These are phyloP conservation scores for Coemansia sp. DNA, from an alignment of 192 early-diverging fungal species.

Conservation along the genomic window DNA sequence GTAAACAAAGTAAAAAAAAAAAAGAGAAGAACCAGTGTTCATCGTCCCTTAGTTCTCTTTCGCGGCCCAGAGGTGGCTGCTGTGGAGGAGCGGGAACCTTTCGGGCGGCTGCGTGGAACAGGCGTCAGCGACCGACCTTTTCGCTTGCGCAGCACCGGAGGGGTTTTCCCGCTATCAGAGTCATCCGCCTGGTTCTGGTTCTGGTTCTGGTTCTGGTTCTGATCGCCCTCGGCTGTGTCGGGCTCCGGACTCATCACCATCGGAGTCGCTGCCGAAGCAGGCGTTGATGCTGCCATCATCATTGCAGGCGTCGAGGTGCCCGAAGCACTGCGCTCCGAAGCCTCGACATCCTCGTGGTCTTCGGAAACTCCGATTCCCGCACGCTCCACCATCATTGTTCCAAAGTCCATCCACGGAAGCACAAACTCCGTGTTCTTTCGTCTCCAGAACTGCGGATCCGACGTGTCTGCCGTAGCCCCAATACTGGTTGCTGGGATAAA, in stretches of 20 bases:
- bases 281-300: neutral
- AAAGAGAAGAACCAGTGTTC: neutral
- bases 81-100: slow-evolving; percentile 28
- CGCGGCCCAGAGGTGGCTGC: neutral
- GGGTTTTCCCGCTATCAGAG: slow-evolving; percentile 24
- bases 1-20: neutral
- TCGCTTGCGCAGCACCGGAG: slow-evolving; percentile 27
- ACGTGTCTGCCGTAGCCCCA: slow-evolving; percentile 22
- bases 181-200: slow-evolving; percentile 2
- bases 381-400: slow-evolving; percentile 47
- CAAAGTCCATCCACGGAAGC: slow-evolving; percentile 51
- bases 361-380: slow-evolving; percentile 34
- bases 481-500: slow-evolving; percentile 19
- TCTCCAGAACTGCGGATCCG: slow-evolving; percentile 52
- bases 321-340: neutral
- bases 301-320: neutral
- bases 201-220: slow-evolving; percentile 18
- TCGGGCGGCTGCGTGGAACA: slow-evolving; percentile 38
- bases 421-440: slow-evolving; percentile 34
- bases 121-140: slow-evolving; percentile 44
- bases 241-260: slow-evolving; percentile 16
- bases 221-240: slow-evolving; percentile 13
- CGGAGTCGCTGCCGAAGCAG: slow-evolving; percentile 7
- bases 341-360: slow-evolving; percentile 15
- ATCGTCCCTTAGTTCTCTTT: slow-evolving; percentile 30